A percentile compares a stretch with the other conserved stretches of the same genome.
Evolutionary conservation across 305 asterid species (phyloP).

Genomic region (Fraxinus platypoda): DNA sequence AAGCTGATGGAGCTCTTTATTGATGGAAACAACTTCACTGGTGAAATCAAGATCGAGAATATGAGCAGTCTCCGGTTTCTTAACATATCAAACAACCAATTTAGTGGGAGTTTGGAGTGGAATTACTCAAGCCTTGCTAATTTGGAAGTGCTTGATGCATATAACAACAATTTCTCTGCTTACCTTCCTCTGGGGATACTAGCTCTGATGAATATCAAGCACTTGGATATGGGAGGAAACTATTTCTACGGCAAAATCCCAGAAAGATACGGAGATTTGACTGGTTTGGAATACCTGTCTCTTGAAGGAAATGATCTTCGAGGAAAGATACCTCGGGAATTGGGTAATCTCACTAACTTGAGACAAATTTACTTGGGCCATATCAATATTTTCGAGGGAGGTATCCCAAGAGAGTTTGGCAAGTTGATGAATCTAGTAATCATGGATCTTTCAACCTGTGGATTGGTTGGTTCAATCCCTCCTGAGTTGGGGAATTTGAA

Average conservation of each 20-base stretch:
- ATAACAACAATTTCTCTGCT: constrained; percentile 78
- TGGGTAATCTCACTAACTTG: constrained; percentile 79
- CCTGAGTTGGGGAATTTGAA: constrained; percentile 68
- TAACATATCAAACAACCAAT: constrained; percentile 73
- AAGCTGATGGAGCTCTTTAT: constrained; percentile 60
- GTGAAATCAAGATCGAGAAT: constrained; percentile 63
- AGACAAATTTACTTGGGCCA: constrained; percentile 77
- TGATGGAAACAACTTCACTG: constrained; percentile 97
- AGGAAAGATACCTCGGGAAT: constrained; percentile 67
- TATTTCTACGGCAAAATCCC: constrained; percentile 72
- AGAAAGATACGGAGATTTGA: constrained; percentile 50
- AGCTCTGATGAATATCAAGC: constrained; percentile 55
- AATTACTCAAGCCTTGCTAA: constrained; percentile 57
- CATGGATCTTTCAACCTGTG: constrained; percentile 75
- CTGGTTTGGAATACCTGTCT: constrained; percentile 63
- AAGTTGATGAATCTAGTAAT: constrained; percentile 59
- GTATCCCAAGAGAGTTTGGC: constrained; percentile 85
- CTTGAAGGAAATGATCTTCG: constrained; percentile 75
- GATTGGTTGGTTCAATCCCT: constrained; percentile 75
- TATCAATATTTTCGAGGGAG: constrained; percentile 62
- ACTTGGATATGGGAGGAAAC: constrained; percentile 88
- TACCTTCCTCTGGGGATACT: constrained; percentile 59
- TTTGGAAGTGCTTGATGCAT: constrained; percentile 67
- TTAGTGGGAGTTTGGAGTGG: constrained; percentile 76
- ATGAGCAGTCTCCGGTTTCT: constrained; percentile 57